These are phyloP conservation scores for Immersiella caudata DNA, from an alignment of 495 filamentous ascomycete genomes.

Conservation along the genomic window DNA sequence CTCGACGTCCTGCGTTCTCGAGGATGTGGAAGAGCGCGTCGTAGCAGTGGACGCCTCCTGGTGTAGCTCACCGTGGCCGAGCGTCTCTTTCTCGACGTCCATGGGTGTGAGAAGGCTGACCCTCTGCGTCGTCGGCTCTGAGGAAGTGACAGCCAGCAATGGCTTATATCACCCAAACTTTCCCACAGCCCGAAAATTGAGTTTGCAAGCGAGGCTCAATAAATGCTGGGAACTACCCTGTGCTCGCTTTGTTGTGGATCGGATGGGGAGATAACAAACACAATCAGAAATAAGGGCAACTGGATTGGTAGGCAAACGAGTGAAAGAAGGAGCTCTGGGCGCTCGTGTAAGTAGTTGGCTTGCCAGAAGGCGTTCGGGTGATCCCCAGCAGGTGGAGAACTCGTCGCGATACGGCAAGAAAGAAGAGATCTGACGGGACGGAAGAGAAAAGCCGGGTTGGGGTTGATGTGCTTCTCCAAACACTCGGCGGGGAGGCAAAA, in stretches of 20 bases:
- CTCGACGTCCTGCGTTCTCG: slow-evolving; percentile 43
- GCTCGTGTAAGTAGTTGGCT: neutral
- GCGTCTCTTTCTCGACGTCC: slow-evolving; percentile 10
- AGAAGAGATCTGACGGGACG: neutral
- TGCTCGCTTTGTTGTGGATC: neutral
- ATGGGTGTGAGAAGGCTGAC: neutral
- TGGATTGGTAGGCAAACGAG: neutral
- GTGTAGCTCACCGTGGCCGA: neutral
- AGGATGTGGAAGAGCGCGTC: slow-evolving; percentile 43
- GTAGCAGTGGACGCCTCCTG: slow-evolving; percentile 10
- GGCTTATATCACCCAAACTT: neutral
- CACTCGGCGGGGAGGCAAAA: slow-evolving; percentile 1
- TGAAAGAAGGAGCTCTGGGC: neutral
- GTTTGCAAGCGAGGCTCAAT: neutral
- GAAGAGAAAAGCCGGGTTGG: slow-evolving; percentile 6
- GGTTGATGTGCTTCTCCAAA: slow-evolving; percentile 6
- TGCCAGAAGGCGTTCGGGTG: neutral
- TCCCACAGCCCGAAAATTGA: neutral
- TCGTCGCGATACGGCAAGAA: neutral
- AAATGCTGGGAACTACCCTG: neutral
- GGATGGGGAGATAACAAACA: neutral
- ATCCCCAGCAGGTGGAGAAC: neutral
- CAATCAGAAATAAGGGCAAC: neutral
- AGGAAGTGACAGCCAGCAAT: neutral
- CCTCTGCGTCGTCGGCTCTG: neutral